Evolutionary conservation across 768 basidiomycete species (phyloP), one percentile per base, ranked within the genome.

Genomic region (Rhodosporidiobolus sp.): DNA sequence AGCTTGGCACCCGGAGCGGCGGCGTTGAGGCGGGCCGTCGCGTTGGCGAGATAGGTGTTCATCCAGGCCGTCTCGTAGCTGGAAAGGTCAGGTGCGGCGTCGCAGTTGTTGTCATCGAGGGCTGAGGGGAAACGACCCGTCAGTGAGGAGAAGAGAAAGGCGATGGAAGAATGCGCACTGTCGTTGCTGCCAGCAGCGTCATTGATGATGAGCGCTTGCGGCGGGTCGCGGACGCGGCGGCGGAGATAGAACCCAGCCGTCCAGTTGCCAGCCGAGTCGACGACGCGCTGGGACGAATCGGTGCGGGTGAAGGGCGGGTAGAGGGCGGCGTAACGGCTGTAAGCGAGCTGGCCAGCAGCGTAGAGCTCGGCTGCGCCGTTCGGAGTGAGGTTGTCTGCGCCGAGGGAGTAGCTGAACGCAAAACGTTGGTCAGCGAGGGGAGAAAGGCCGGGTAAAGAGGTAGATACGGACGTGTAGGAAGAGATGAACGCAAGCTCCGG

Each of bases 251-350:
- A 89, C 4, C 89, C 90, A 69, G 83, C 81, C 4, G 84, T 83
- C 90, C 91, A 92, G 77, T 90, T 90, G 11, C 78, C 82, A 1
- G 90, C 90, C 28, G 88, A 87, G 26, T 85, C 80, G 6, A 90
- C 82, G 8, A 91, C 89, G 22, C 91, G 86, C 16, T 82, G 77
- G 4, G 84, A 84, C 24, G 84, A 83, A 2, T 85, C 84, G 0
- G 86, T 81, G 22, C 87, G 81, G 9, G 87, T 82, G 49, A 87
- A 88, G 3, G 89, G 89, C 28, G 49, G 26, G 7, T 26, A 34
- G 35, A 69, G 55, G 24, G 43, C 82, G 0, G 78, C 67, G 78
- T 92, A 91, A 16, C 89, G 85, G 35, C 82, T 30, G 77, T 84
- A 88, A 11, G 85, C 83, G 55, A 83, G 79, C 38, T 80, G 72